These are phyloP conservation scores for Colletotrichum aenigma DNA, from an alignment of 2,329 filamentous ascomycete genomes.

Conservation along the genomic window DNA sequence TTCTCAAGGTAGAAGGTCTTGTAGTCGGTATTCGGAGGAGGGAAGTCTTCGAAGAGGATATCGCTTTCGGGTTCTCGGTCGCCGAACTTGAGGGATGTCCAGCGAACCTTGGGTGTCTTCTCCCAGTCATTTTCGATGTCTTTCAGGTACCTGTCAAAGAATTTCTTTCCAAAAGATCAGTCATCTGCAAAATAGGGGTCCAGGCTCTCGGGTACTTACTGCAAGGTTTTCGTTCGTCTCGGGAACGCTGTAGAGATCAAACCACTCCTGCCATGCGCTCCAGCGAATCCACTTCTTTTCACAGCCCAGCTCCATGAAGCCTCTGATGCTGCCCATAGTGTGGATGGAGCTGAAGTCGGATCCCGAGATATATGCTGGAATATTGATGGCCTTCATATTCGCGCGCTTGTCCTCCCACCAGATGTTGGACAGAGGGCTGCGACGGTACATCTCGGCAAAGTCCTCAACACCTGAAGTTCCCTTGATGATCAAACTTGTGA, in stretches of 20 bases:
- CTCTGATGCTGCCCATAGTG: conserved; percentile 29
- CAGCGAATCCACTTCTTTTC: conserved; percentile 45
- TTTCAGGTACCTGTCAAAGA: conserved; percentile 46
- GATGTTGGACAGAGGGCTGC: conserved; percentile 33
- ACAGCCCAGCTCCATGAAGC: conserved; percentile 31
- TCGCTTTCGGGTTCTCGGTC: conserved; percentile 33
- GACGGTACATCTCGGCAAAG: conserved; percentile 43
- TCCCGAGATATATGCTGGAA: conserved; percentile 37
- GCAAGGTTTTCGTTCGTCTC: conserved; percentile 38
- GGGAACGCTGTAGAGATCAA: conserved; percentile 40
- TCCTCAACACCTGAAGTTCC: conserved; percentile 40
- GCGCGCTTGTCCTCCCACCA: conserved; percentile 43
- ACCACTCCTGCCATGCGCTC: conserved; percentile 46
- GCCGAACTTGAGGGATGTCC: conserved; percentile 41
- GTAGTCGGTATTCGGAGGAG: conserved; percentile 36
- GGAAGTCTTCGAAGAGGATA: conserved; percentile 36
- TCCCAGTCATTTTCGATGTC: conserved; percentile 49
- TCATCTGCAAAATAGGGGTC: not conserved
- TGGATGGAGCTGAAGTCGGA: conserved; percentile 30
- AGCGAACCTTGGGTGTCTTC: conserved; percentile 47
- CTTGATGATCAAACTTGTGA: conserved; percentile 39
- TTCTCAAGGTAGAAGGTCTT: conserved; percentile 31
- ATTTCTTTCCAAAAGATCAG: not conserved
- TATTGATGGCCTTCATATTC: conserved; percentile 36
- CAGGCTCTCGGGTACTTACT: not conserved